Percentiles rank a stretch among this genome's conserved stretches.
phyloP scores from a whole-genome alignment of 148 eudicot species.

The Euryodendron excelsum region DNA sequence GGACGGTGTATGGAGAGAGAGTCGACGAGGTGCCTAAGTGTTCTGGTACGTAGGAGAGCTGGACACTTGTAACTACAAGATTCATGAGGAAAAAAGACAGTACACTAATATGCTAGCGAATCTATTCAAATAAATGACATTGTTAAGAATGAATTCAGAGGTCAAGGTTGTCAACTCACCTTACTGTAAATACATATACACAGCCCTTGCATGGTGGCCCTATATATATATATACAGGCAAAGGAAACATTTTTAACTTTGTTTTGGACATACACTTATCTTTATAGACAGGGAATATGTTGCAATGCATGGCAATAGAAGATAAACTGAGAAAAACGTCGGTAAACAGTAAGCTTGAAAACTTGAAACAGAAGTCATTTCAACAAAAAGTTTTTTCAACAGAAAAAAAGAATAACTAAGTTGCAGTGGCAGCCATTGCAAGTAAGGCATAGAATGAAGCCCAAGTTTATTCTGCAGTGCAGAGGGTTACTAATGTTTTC shows the following conservation, averaged over 20 bases:
- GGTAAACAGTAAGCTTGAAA: not conserved
- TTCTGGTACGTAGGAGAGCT: no score
- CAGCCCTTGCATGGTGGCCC: not conserved
- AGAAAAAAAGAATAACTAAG: not conserved
- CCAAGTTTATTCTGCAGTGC: not conserved
- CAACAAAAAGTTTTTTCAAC: not conserved
- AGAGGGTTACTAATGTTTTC: not conserved
- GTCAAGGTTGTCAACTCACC: not conserved
- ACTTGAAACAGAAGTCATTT: not conserved
- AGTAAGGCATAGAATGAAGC: not conserved
- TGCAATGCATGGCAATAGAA: conserved; percentile 1
- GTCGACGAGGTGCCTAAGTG: no score
- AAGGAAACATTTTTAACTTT: not conserved
- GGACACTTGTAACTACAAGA: no score
- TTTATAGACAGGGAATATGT: not conserved
- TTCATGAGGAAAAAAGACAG: not conserved
- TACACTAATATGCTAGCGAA: not conserved
- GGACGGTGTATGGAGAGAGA: no score
- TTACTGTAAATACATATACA: not conserved
- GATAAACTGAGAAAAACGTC: not conserved
- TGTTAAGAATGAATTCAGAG: not conserved
- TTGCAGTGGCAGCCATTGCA: not conserved
- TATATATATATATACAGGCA: not conserved
- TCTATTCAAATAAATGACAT: not conserved
- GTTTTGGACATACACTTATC: not conserved